These are phyloP conservation scores for Ceratobasidium sp. DNA, from an alignment of 1,284 basidiomycete species.

Conservation along the genomic window DNA sequence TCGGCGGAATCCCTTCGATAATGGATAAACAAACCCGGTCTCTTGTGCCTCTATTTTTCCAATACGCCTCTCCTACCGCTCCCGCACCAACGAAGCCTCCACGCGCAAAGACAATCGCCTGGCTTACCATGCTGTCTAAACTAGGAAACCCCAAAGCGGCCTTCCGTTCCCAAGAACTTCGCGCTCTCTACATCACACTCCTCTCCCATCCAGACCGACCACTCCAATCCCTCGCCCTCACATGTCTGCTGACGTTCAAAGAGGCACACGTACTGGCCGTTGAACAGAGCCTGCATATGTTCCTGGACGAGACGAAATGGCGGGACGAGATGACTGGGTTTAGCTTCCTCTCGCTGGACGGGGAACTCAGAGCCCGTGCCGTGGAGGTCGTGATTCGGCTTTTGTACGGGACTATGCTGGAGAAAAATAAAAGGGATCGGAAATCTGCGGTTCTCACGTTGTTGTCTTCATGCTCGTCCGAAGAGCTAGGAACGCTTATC, in stretches of 20 bases:
- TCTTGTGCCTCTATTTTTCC: conserved; percentile 82
- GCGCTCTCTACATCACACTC: conserved; percentile 74
- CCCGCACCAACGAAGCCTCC: conserved; percentile 59
- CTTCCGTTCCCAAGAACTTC: conserved; percentile 74
- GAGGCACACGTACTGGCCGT: conserved; percentile 72
- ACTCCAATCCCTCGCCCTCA: conserved; percentile 81
- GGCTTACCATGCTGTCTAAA: conserved; percentile 89
- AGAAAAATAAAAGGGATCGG: conserved; percentile 81
- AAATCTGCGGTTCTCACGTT: conserved; percentile 78
- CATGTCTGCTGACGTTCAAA: conserved; percentile 88
- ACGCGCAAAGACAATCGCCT: conserved; percentile 71
- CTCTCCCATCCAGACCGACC: conserved; percentile 87
- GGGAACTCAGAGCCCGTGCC: conserved; percentile 71
- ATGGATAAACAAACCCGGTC: conserved; percentile 87
- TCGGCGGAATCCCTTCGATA: conserved; percentile 73
- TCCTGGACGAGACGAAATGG: conserved; percentile 90
- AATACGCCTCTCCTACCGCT: conserved; percentile 60
- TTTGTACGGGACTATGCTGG: conserved; percentile 90
- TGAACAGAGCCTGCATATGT: conserved; percentile 71
- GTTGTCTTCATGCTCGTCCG: conserved; percentile 74
- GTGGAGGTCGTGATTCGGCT: conserved; percentile 82
- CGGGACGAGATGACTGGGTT: conserved; percentile 86
- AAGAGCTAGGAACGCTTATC: conserved; percentile 82
- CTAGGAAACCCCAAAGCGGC: conserved; percentile 92
- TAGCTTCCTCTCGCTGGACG: conserved; percentile 61